These are phyloP conservation scores for Plasmodium relictum DNA, from an alignment of 169 alveolate genomes.

Conservation along the genomic window DNA sequence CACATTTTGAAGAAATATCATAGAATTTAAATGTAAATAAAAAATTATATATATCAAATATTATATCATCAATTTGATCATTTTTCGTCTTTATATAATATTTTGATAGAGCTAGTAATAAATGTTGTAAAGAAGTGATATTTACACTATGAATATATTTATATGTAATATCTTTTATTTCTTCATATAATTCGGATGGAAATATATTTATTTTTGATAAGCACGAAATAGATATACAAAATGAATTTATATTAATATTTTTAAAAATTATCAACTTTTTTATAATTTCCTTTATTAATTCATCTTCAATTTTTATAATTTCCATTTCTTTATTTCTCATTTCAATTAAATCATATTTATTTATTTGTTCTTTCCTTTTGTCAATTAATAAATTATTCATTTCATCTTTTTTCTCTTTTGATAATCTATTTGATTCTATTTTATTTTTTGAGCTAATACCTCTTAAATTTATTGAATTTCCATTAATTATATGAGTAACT, in stretches of 20 bases:
- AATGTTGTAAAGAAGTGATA: constrained; percentile 61
- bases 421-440: no score
- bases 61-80: constrained; percentile 1
- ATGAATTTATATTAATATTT: constrained; percentile 68
- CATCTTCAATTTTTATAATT: constrained; percentile 28
- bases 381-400: no score
- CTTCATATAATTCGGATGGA: constrained; percentile 57
- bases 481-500: no score
- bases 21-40: constrained; percentile 31
- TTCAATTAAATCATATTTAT: no score
- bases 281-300: constrained; percentile 45
- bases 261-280: constrained; percentile 39
- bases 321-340: not conserved
- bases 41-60: constrained; percentile 57
- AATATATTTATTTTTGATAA: constrained; percentile 50
- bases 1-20: constrained; percentile 70
- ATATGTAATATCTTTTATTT: constrained; percentile 38
- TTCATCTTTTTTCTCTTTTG: no score
- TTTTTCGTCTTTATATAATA: constrained; percentile 35
- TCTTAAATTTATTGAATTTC: no score
- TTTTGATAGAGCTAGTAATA: constrained; percentile 53
- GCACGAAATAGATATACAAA: constrained; percentile 69
- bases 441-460: no score
- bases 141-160: constrained; percentile 58
- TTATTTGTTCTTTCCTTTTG: no score